Conservation (phyloP, 495 filamentous ascomycete genomes). For the Lentithecium fluviatile region DNA sequence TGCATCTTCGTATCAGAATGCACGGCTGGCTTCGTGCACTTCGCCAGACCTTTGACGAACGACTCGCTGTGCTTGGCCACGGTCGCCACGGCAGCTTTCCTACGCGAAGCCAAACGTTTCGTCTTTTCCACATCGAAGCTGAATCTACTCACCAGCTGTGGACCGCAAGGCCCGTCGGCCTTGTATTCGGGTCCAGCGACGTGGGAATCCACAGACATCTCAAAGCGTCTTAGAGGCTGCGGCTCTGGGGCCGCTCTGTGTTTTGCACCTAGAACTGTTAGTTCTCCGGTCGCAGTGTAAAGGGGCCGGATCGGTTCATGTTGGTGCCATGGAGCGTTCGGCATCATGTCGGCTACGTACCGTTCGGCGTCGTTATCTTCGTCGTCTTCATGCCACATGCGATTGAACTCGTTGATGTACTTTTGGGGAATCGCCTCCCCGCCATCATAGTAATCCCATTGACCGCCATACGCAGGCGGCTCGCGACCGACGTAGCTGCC, state of each 20-base stretch:
- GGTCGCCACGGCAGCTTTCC: no score
- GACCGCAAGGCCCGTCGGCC: no score
- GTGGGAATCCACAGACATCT: no score
- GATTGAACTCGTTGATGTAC: conserved; percentile 16
- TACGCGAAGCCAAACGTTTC: no score
- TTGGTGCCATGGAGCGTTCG: background rate
- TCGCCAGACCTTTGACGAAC: no score
- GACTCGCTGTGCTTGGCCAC: no score
- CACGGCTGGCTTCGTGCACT: no score
- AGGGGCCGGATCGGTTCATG: background rate
- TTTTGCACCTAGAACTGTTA: background rate
- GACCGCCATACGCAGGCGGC: background rate
- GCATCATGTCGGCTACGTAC: background rate
- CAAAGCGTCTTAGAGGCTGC: no score
- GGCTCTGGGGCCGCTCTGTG: background rate
- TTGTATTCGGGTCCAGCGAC: background rate
- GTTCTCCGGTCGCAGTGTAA: background rate
- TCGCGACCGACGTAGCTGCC: background rate
- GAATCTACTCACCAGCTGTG: no score
- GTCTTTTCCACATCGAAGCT: no score
- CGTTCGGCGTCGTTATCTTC: conserved; percentile 9
- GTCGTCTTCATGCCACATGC: conserved; percentile 12
- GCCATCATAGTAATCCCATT: background rate
- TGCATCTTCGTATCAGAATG: no score
- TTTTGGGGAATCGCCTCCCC: conserved; percentile 1